Evolutionary conservation across 2,329 filamentous ascomycete species (phyloP), one percentile per base, ranked within the genome.

Genomic region (Fusarium avenaceum): DNA sequence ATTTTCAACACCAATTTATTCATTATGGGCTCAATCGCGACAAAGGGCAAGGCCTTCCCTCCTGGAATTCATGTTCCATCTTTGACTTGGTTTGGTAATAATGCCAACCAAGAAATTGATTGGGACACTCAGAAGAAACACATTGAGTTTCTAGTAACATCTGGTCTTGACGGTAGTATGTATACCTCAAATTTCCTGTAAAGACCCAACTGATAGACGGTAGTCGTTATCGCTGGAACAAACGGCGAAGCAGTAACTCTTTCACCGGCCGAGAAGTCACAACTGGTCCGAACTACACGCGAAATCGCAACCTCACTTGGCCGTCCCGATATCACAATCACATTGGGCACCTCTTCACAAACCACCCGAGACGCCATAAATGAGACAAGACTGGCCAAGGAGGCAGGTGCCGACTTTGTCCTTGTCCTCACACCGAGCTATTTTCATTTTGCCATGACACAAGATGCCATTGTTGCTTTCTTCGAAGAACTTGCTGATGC

Each of bases 181-280:
- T 63, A 20, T 7, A 44, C 7, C 5, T 2, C 14, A 4, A 26
- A 3, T 1, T 2, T 1, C 4, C 2, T 4, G 3, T 1, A 9
- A 10, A 15, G 4, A 6, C 4, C 13, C 20, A 48, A 71, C 58
- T 75, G 73, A 67, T 58, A 38, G 4, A 10, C 3, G 17, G 28
- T n/a, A 76, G 79, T 93, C 60, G 88, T 91, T 45, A 87, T 89
- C 42, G 89, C 91, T 74, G 91, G 90, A 50, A 91, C 89, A 68
- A 93, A 92, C 71, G 90, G 91, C 70, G 90, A 93, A 79, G 89
- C 90, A 10, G 89, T 92, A 4, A 90, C 92, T 63, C 82, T 93
- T 6, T 87, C 86, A 43, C 83, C 85, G 58, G 83, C 85, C 15
- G 91, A 93, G 76, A 87, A 90, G 72, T 83, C 84, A 49, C 80